Percentiles rank a stretch among this genome's conserved stretches.
Evolutionary conservation across 768 basidiomycete species (phyloP).

Genomic region (Amanita brunnescens): DNA sequence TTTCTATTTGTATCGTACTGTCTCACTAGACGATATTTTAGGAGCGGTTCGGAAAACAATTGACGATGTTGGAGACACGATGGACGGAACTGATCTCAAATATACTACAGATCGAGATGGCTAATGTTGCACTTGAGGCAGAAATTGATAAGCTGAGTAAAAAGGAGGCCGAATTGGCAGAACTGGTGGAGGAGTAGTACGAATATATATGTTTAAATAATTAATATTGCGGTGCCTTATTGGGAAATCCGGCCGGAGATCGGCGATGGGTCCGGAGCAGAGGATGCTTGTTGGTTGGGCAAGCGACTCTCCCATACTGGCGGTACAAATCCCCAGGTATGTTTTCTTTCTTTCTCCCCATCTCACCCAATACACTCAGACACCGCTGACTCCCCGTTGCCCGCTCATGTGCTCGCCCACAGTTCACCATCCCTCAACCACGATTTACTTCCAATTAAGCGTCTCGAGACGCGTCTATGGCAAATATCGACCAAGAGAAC

Average conservation of each 20-base stretch:
- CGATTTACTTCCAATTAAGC: constrained; percentile 23
- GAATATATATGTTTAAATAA: neutral
- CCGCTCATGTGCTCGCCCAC: neutral
- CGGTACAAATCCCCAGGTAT: constrained; percentile 30
- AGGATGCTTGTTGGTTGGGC: constrained; percentile 7
- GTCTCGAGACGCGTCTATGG: constrained; percentile 80
- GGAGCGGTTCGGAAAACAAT: constrained; percentile 71
- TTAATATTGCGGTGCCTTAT: neutral
- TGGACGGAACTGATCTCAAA: constrained; percentile 92
- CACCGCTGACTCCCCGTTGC: neutral
- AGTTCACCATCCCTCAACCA: neutral
- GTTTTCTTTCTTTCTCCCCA: constrained; percentile 9
- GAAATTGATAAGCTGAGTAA: constrained; percentile 59
- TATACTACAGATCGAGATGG: constrained; percentile 93
- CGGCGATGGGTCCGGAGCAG: constrained; percentile 9
- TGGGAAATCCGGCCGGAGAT: neutral
- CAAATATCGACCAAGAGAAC: constrained; percentile 46
- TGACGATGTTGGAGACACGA: constrained; percentile 73
- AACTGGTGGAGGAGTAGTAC: constrained; percentile 18
- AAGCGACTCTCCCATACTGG: constrained; percentile 22
- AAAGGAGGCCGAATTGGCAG: constrained; percentile 54
- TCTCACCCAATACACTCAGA: neutral
- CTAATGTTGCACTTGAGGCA: constrained; percentile 78
- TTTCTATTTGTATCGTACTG: constrained; percentile 2
- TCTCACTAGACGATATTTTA: constrained; percentile 20